A percentile compares a stretch with the other conserved stretches of the same genome.
Evolutionary conservation across 257 asterid species (phyloP).

Genomic region (Solanum pennellii): DNA sequence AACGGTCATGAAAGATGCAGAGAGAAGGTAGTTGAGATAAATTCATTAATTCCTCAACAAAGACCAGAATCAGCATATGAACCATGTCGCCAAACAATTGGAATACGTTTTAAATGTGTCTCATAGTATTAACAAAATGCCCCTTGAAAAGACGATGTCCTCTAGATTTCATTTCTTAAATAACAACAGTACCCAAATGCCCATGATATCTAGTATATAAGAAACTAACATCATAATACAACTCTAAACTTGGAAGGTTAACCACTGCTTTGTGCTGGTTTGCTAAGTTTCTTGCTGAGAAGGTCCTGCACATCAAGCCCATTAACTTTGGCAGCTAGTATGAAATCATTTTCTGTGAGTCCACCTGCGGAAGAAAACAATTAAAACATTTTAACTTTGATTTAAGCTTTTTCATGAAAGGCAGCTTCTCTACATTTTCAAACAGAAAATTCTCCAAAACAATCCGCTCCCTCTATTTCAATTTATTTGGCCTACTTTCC

Average conservation of each 20-base stretch:
- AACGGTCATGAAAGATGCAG: not conserved
- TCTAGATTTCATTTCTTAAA: not conserved
- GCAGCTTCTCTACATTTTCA: not conserved
- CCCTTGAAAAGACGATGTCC: not conserved
- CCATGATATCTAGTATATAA: not conserved
- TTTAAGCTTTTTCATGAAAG: not conserved
- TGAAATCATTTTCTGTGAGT: slow-evolving; percentile 88
- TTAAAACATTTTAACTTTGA: not conserved
- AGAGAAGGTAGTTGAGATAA: not conserved
- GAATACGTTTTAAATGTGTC: not conserved
- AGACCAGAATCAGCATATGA: not conserved
- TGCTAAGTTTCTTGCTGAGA: slow-evolving; percentile 54
- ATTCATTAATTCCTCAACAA: not conserved
- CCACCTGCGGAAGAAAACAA: slow-evolving; percentile 45
- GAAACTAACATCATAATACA: not conserved
- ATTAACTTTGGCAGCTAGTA: slow-evolving; percentile 78
- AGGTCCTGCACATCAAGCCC: slow-evolving; percentile 56
- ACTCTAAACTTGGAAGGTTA: not conserved
- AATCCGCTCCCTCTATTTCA: not conserved
- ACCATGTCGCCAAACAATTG: not conserved
- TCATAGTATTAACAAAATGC: not conserved
- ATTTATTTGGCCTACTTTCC: not conserved
- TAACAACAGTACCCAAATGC: not conserved
- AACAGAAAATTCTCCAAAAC: not conserved
- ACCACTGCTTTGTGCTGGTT: not conserved